These are phyloP conservation scores for Begonia masoniana DNA, from an alignment of 306 rosid species.

Conservation along the genomic window DNA sequence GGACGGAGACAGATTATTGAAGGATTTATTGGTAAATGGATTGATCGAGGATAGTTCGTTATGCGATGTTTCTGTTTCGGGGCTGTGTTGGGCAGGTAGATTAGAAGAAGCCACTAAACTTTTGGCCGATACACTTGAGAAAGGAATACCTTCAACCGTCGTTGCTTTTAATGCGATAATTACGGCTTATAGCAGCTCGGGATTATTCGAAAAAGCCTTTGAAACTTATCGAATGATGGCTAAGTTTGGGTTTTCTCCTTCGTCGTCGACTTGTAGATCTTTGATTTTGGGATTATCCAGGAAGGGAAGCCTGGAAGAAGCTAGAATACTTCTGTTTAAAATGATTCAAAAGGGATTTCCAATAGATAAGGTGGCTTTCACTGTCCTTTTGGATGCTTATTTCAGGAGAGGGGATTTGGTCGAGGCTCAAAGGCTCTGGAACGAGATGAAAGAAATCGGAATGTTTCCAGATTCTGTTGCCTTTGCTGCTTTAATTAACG, in stretches of 20 bases:
- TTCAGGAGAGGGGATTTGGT: constrained; percentile 39
- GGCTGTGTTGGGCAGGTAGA: constrained; percentile 63
- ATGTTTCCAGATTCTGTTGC: constrained; percentile 57
- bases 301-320: constrained; percentile 51
- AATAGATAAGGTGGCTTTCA: constrained; percentile 40
- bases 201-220: constrained; percentile 49
- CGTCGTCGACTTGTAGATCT: constrained; percentile 51
- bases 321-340: constrained; percentile 37
- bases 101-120: constrained; percentile 37
- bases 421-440: constrained; percentile 58
- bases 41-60: constrained; percentile 26
- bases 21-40: constrained; percentile 25
- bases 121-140: constrained; percentile 44
- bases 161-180: constrained; percentile 61
- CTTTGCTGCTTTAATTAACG: constrained; percentile 64
- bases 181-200: constrained; percentile 50
- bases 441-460: constrained; percentile 47
- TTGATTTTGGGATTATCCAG: constrained; percentile 51
- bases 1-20: constrained; percentile 36
- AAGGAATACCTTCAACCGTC: constrained; percentile 43
- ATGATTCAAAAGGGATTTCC: constrained; percentile 57
- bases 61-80: constrained; percentile 35
- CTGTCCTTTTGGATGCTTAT: constrained; percentile 53
- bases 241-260: constrained; percentile 35
- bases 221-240: constrained; percentile 38